phyloP scores from a whole-genome alignment of 768 basidiomycete species.

The Russula foetens region DNA sequence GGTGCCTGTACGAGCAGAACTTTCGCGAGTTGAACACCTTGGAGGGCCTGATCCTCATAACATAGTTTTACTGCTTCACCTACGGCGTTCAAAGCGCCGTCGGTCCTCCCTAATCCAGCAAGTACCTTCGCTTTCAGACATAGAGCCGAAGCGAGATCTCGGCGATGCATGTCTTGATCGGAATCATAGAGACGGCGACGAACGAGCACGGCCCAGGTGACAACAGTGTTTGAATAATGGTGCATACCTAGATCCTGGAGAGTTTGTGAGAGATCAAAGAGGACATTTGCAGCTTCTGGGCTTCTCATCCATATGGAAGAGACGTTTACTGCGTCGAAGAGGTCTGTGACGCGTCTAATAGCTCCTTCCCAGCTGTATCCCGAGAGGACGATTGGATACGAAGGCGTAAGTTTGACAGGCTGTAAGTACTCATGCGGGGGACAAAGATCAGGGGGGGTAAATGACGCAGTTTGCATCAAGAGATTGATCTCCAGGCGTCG shows the following conservation, averaged over 20 bases:
- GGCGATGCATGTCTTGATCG: constrained; percentile 13
- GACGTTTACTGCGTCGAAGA: constrained; percentile 2
- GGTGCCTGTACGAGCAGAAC: constrained; percentile 3
- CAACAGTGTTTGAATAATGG: not conserved
- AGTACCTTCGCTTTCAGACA: constrained; percentile 8
- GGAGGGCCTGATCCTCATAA: constrained; percentile 8
- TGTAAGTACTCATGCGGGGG: constrained; percentile 11
- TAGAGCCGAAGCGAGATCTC: constrained; percentile 1
- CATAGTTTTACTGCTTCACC: constrained; percentile 4
- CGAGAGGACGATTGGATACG: constrained; percentile 7
- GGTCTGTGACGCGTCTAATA: constrained; percentile 1
- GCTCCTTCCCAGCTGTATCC: constrained; percentile 11
- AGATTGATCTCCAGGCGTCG: constrained; percentile 8
- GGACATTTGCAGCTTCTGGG: constrained; percentile 1
- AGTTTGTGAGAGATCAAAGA: constrained; percentile 10
- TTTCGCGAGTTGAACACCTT: constrained; percentile 12
- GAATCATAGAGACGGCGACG: constrained; percentile 5
- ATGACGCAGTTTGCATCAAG: constrained; percentile 6
- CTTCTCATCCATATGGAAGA: not conserved
- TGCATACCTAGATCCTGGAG: constrained; percentile 15
- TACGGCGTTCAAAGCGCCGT: not conserved
- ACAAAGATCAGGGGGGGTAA: constrained; percentile 6
- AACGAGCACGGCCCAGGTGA: constrained; percentile 6
- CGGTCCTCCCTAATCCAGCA: constrained; percentile 1
- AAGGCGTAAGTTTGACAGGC: not conserved